Conservation (phyloP, 176 grass and related monocot species). For the Oryza coarctata region DNA sequence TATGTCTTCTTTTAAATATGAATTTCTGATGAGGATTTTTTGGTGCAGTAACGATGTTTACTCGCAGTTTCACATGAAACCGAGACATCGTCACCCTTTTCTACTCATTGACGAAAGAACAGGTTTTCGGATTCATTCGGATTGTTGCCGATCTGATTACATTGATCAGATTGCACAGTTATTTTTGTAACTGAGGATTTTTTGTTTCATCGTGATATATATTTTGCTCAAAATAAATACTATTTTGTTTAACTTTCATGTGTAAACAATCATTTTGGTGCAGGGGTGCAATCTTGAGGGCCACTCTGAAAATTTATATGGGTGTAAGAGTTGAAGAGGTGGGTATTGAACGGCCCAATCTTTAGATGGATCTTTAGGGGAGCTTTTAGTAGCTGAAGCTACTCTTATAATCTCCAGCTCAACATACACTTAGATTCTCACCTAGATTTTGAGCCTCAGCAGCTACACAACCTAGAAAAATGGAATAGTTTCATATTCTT, state of each 20-base stretch:
- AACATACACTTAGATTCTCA: too few species aligned
- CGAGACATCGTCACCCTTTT: background rate
- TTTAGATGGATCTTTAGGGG: background rate
- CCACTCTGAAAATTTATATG: background rate
- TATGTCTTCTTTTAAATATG: constrained; percentile 2
- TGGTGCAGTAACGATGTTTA: background rate
- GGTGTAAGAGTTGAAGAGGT: background rate
- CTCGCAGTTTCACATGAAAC: constrained; percentile 21
- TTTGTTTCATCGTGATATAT: too few species aligned
- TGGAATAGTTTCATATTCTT: too few species aligned
- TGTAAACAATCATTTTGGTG: background rate
- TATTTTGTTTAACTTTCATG: background rate
- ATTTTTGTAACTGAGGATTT: background rate
- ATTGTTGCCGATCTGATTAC: constrained; percentile 1
- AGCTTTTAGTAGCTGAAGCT: background rate
- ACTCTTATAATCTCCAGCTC: background rate
- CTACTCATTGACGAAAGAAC: background rate
- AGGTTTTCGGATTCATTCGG: background rate
- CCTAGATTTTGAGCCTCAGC: too few species aligned
- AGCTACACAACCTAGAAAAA: too few species aligned
- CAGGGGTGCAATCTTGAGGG: background rate
- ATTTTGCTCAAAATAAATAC: background rate
- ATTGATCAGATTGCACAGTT: background rate
- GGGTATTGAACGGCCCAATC: background rate
- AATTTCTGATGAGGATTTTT: constrained; percentile 1